phyloP scores from a whole-genome alignment of 139 green algal genomes.

The Marvania coccoides region DNA sequence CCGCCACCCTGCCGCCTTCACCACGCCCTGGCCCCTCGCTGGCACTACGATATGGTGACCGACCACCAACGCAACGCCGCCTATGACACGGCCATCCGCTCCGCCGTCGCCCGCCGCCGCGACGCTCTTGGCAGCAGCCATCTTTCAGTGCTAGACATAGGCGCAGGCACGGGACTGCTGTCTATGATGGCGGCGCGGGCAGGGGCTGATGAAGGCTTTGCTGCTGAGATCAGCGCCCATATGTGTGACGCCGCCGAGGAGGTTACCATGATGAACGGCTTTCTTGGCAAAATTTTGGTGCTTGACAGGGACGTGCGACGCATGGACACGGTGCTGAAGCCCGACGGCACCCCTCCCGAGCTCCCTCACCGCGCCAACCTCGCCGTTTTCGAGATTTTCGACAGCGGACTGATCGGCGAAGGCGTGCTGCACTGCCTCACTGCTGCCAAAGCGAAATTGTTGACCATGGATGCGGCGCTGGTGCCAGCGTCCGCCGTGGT shows the following conservation, averaged over 20 bases:
- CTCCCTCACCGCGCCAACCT: constrained; percentile 44
- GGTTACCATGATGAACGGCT: constrained; percentile 54
- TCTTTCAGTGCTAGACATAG: constrained; percentile 55
- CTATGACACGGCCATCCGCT: constrained; percentile 57
- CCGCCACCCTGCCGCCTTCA: constrained; percentile 26
- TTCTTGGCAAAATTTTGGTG: constrained; percentile 32
- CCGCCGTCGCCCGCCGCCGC: neutral
- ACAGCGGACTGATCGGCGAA: constrained; percentile 75
- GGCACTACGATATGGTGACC: constrained; percentile 82
- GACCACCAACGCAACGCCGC: constrained; percentile 55
- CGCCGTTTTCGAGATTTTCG: constrained; percentile 72
- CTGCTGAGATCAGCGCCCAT: constrained; percentile 42
- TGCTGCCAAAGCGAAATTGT: constrained; percentile 37
- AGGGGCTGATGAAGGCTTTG: constrained; percentile 42
- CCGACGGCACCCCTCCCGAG: constrained; percentile 50
- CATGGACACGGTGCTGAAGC: constrained; percentile 35
- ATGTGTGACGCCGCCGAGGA: constrained; percentile 69
- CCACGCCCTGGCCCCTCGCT: constrained; percentile 59
- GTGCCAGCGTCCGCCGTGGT: constrained; percentile 48
- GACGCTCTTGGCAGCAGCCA: neutral
- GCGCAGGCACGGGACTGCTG: constrained; percentile 62
- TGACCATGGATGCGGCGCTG: constrained; percentile 36
- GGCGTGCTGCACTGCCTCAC: constrained; percentile 66
- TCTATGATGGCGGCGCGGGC: constrained; percentile 68
- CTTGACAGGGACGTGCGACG: constrained; percentile 51